phyloP scores from a whole-genome alignment of 2,329 filamentous ascomycete species.

The Penicillium sp. region DNA sequence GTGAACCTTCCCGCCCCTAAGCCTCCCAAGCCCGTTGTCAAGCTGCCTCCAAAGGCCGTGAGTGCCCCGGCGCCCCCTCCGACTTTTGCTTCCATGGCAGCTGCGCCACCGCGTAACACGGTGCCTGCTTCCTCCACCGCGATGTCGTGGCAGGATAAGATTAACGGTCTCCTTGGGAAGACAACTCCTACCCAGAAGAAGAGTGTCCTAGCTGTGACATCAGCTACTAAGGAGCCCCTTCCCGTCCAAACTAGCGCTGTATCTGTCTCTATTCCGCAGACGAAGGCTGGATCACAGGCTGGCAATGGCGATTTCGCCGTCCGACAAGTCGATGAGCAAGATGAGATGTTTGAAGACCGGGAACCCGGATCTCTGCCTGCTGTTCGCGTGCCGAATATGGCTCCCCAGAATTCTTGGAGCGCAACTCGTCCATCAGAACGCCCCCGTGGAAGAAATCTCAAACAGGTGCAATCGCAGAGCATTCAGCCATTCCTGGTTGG shows the following conservation, averaged over 20 bases:
- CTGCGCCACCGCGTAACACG: slow-evolving; percentile 30
- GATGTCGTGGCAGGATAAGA: slow-evolving; percentile 66
- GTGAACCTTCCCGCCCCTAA: slow-evolving; percentile 53
- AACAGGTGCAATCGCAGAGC: slow-evolving; percentile 47
- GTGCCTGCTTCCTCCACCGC: slow-evolving; percentile 40
- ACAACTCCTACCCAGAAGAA: slow-evolving; percentile 44
- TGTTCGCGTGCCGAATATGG: slow-evolving; percentile 57
- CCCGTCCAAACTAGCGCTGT: slow-evolving; percentile 53
- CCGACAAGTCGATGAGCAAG: slow-evolving; percentile 66
- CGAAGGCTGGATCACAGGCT: slow-evolving; percentile 28
- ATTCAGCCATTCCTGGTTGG: slow-evolving; percentile 39
- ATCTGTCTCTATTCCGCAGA: slow-evolving; percentile 60
- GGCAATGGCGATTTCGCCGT: slow-evolving; percentile 46
- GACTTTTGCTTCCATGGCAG: slow-evolving; percentile 38
- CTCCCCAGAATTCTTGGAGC: slow-evolving; percentile 57
- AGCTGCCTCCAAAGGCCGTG: slow-evolving; percentile 57
- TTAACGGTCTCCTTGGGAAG: slow-evolving; percentile 70
- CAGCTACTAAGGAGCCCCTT: slow-evolving; percentile 58
- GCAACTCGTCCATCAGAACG: slow-evolving; percentile 34
- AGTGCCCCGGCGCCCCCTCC: slow-evolving; percentile 39
- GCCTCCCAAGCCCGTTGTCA: slow-evolving; percentile 67
- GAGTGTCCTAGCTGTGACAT: slow-evolving; percentile 52
- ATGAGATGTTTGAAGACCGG: slow-evolving; percentile 72
- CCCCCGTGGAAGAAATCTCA: slow-evolving; percentile 41
- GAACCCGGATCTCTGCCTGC: slow-evolving; percentile 69